phyloP scores from a whole-genome alignment of 176 grass and related monocot species.

The Calamus simplicifolius region DNA sequence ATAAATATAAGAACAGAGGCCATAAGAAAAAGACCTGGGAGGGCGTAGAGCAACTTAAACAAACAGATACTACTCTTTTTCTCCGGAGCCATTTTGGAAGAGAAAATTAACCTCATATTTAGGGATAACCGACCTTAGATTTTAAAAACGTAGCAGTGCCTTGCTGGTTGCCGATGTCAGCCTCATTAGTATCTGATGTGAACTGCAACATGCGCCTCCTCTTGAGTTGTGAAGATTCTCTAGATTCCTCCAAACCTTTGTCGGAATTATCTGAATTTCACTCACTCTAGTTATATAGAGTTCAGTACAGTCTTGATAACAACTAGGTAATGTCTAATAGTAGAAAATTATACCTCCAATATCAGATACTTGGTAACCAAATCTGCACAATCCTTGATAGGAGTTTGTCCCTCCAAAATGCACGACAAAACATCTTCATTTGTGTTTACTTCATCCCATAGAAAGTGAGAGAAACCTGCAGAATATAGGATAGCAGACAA shows the following conservation, averaged over 20 bases:
- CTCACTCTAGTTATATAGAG: conserved; percentile 11
- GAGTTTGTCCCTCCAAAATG: conserved; percentile 81
- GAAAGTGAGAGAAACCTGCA: conserved; percentile 39
- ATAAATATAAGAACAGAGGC: conserved; percentile 2
- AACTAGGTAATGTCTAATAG: background rate
- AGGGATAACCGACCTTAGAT: conserved; percentile 10
- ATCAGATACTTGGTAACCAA: conserved; percentile 42
- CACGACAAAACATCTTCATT: conserved; percentile 41
- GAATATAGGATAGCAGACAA: conserved; percentile 6
- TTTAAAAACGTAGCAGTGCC: background rate
- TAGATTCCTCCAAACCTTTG: conserved; percentile 62
- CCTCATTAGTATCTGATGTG: conserved; percentile 56
- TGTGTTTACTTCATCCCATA: conserved; percentile 49
- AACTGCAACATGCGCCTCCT: conserved; percentile 89
- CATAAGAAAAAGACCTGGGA: background rate
- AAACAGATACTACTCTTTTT: no score
- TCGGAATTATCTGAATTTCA: conserved; percentile 32
- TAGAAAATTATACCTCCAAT: conserved; percentile 43
- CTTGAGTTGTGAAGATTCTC: conserved; percentile 70
- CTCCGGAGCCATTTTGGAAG: background rate
- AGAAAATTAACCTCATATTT: background rate
- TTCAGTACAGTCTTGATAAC: conserved; percentile 8
- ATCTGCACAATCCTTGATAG: conserved; percentile 89
- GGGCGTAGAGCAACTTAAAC: no score
- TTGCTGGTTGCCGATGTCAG: conserved; percentile 1